Conservation (phyloP, 2,329 filamentous ascomycete genomes). For the Tothia fuscella region DNA sequence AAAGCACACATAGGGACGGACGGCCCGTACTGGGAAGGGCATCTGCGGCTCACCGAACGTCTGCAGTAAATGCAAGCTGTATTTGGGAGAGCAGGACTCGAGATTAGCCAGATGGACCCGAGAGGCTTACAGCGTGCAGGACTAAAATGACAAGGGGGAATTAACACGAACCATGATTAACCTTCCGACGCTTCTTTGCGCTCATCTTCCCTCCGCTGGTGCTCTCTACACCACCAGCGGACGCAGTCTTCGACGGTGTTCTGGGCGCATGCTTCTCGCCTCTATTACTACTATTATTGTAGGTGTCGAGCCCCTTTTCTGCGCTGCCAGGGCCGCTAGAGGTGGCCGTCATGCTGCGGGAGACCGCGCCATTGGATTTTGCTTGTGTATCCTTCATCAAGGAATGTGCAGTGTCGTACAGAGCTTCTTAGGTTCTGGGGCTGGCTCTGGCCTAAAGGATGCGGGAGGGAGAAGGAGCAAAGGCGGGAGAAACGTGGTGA, state of each 20-base stretch:
- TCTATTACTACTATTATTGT: slow-evolving; percentile 11
- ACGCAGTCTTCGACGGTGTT: slow-evolving; percentile 5
- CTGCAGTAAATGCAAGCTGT: slow-evolving; percentile 41
- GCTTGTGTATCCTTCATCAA: slow-evolving; percentile 27
- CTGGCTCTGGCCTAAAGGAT: too few species aligned
- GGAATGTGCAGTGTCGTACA: slow-evolving; percentile 18
- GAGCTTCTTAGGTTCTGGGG: slow-evolving; percentile 19
- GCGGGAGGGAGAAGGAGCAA: too few species aligned
- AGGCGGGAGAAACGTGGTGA: too few species aligned
- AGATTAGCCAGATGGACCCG: slow-evolving; percentile 7
- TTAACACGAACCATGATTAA: slow-evolving; percentile 36
- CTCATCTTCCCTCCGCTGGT: not conserved
- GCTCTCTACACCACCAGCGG: slow-evolving; percentile 2
- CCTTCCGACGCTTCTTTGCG: slow-evolving; percentile 40
- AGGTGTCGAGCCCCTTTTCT: slow-evolving; percentile 20
- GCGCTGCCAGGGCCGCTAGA: too few species aligned
- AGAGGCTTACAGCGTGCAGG: slow-evolving; percentile 11
- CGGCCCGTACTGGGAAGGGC: slow-evolving; percentile 9
- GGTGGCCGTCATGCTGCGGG: slow-evolving; percentile 21
- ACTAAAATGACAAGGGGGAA: slow-evolving; percentile 14
- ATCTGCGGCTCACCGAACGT: slow-evolving; percentile 34
- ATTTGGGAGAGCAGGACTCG: too few species aligned
- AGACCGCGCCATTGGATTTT: slow-evolving; percentile 23
- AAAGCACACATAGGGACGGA: slow-evolving; percentile 1
- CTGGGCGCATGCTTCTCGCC: slow-evolving; percentile 1